Percentiles rank a stretch among this genome's conserved stretches.
phyloP scores from a whole-genome alignment of 495 filamentous ascomycete genomes.

The Lichina pygmaea region DNA sequence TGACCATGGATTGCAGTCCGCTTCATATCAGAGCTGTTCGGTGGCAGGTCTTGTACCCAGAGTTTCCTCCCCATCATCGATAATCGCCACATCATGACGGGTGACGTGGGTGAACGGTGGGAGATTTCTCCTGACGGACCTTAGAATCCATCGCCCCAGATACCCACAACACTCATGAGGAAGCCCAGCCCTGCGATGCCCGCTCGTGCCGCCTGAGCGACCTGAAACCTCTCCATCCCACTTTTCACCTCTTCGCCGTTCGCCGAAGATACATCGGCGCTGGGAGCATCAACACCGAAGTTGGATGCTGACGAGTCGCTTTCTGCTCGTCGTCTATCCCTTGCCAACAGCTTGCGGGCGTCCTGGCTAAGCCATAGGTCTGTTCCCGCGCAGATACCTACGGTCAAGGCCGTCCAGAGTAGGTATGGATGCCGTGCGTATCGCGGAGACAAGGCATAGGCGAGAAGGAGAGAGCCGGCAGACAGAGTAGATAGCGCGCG shows the following conservation, averaged over 20 bases:
- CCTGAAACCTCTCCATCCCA: conserved; percentile 37
- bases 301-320: too few relatives aligned
- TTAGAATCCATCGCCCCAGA: conserved; percentile 63
- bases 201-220: conserved; percentile 29
- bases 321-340: conserved; percentile 10
- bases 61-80: too few relatives aligned
- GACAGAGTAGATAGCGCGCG: conserved; percentile 33
- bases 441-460: conserved; percentile 43
- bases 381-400: conserved; percentile 26
- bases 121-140: background rate
- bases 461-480: conserved; percentile 34
- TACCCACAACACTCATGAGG: conserved; percentile 49
- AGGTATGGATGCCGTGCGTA: conserved; percentile 60
- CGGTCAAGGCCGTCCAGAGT: conserved; percentile 38
- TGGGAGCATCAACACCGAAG: conserved; percentile 1
- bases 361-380: conserved; percentile 26
- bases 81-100: too few relatives aligned
- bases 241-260: conserved; percentile 63
- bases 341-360: conserved; percentile 17
- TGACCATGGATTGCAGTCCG: too few relatives aligned
- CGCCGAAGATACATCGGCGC: conserved; percentile 6
- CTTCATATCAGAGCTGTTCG: too few relatives aligned
- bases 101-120: background rate
- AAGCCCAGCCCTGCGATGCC: conserved; percentile 39
- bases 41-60: too few relatives aligned